phyloP scores from a whole-genome alignment of 2,329 filamentous ascomycete genomes.

The Myotisia sp. region DNA sequence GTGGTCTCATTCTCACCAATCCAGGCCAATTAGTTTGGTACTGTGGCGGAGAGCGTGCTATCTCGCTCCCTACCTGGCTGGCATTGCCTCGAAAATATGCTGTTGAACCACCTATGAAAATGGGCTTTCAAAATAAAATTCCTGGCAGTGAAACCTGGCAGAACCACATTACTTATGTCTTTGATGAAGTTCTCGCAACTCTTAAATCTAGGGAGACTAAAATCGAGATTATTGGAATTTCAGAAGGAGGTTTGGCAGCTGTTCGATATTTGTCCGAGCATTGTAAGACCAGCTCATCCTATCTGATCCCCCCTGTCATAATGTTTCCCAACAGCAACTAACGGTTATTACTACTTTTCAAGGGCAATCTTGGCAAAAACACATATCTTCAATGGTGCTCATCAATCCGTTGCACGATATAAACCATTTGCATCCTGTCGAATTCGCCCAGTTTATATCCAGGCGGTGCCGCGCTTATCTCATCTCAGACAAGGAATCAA shows the following conservation, averaged over 20 bases:
- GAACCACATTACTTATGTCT: slow-evolving; percentile 53
- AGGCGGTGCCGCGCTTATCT: slow-evolving; percentile 50
- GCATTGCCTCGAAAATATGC: slow-evolving; percentile 48
- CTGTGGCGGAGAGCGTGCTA: slow-evolving; percentile 43
- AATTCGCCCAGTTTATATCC: slow-evolving; percentile 22
- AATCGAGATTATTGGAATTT: slow-evolving; percentile 58
- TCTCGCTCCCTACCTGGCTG: slow-evolving; percentile 46
- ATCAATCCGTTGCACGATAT: slow-evolving; percentile 25
- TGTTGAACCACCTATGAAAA: slow-evolving; percentile 41
- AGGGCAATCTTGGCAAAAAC: slow-evolving; percentile 28
- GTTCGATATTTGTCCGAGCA: slow-evolving; percentile 45
- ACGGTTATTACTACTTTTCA: background rate
- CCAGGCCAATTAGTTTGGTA: slow-evolving; percentile 66
- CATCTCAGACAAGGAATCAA: slow-evolving; percentile 38
- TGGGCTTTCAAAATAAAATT: slow-evolving; percentile 46
- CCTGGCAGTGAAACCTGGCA: slow-evolving; percentile 41
- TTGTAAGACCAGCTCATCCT: slow-evolving; percentile 22
- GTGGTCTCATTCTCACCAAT: slow-evolving; percentile 62
- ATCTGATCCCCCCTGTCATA: background rate
- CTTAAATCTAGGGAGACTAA: slow-evolving; percentile 37
- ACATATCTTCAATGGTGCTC: slow-evolving; percentile 29
- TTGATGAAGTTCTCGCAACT: slow-evolving; percentile 46
- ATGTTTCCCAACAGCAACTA: background rate
- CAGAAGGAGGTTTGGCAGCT: slow-evolving; percentile 48
- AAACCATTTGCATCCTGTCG: slow-evolving; percentile 16